Percentiles rank a stretch among this genome's conserved stretches.
Evolutionary conservation across 2,329 filamentous ascomycete species (phyloP).

Genomic region (Helotiales sp.): DNA sequence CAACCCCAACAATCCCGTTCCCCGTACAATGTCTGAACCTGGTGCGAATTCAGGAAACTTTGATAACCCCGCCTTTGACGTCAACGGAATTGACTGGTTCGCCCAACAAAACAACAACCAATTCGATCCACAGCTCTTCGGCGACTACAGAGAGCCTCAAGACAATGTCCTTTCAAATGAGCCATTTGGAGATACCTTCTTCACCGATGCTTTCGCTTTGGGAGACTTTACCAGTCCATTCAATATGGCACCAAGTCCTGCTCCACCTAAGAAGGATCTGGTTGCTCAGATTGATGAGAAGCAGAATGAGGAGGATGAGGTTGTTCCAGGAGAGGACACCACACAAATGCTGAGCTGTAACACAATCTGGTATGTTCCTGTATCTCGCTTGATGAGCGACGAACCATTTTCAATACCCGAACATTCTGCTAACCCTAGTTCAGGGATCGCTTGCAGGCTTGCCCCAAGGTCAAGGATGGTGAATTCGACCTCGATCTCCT

Average conservation of each 20-base stretch:
- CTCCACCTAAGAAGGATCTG: conserved; percentile 67
- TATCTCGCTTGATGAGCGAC: not conserved
- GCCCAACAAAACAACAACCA: conserved; percentile 80
- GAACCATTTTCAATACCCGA: not conserved
- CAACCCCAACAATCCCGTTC: conserved; percentile 56
- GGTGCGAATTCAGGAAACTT: conserved; percentile 35
- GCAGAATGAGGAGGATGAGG: conserved; percentile 71
- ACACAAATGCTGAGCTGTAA: conserved; percentile 79
- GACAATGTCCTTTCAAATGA: conserved; percentile 73
- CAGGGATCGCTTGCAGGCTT: conserved; percentile 89
- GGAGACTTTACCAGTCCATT: conserved; percentile 80
- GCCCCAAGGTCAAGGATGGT: conserved; percentile 84
- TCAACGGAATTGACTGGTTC: conserved; percentile 72
- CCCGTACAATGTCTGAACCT: conserved; percentile 49
- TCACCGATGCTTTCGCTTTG: conserved; percentile 76
- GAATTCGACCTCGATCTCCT: conserved; percentile 93
- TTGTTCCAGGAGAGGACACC: conserved; percentile 63
- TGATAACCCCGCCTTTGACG: conserved; percentile 49
- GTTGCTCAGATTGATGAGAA: conserved; percentile 81
- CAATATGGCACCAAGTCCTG: conserved; percentile 60
- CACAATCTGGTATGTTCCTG: conserved; percentile 81
- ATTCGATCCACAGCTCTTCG: conserved; percentile 91
- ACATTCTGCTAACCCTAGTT: conserved; percentile 14
- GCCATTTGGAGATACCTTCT: conserved; percentile 56
- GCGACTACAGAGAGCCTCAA: conserved; percentile 89